phyloP scores from a whole-genome alignment of 306 rosid genomes.

The Potentilla sterilis region DNA sequence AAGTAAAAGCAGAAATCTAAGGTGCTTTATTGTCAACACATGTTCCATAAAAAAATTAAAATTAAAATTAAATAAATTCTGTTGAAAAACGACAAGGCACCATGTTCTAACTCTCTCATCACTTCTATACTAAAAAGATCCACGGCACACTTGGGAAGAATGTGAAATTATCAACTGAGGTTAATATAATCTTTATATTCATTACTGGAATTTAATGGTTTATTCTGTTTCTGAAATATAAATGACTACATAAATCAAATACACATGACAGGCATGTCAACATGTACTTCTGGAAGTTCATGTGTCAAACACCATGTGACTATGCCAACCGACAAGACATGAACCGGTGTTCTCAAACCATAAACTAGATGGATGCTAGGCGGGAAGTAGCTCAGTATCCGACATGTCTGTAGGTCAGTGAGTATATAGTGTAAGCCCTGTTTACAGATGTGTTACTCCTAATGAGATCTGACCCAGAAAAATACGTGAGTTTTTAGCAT shows the following conservation, averaged over 20 bases:
- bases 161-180: background rate
- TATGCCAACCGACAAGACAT: background rate
- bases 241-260: background rate
- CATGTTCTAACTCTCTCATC: background rate
- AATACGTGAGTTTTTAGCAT: background rate
- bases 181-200: background rate
- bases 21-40: background rate
- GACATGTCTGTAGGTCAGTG: background rate
- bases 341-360: background rate
- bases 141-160: background rate
- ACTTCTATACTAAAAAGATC: background rate
- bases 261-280: background rate
- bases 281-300: background rate
- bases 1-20: background rate
- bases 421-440: no score
- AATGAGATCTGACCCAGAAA: background rate
- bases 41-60: background rate
- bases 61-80: no score
- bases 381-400: background rate
- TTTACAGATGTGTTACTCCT: background rate
- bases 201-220: background rate
- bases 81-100: no score
- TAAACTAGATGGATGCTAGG: background rate
- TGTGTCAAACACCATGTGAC: background rate
- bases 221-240: background rate